Base-by-base conservation (phyloP, 805 yeast genomes). In the Ogataea kodamae region DNA sequence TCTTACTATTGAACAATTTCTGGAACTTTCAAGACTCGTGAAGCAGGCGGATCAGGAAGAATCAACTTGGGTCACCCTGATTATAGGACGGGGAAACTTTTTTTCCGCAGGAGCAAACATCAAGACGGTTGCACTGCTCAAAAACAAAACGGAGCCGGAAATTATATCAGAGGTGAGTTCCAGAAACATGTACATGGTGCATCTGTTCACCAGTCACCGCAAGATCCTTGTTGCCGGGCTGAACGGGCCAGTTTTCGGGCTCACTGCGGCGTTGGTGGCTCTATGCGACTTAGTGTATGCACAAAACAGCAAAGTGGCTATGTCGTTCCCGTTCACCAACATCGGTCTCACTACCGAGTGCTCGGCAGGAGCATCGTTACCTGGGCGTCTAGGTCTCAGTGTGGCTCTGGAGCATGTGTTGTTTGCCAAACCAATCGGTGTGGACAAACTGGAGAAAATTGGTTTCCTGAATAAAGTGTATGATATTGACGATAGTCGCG, bases 101-200 rank as follows among this genome's bases (percentile, higher is more conserved):
- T 87, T 86, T 57, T 77, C 87, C 16, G 82, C 95, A 5, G 96
- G 96, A 16, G 96, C 95, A 13, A 79, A 86, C 53, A 73, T 83
- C 32, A 67, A 55, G 21, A 12, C 38, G 2, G 43, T 59, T n/a
- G 59, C 65, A 0, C 37, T 63, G 35, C 26, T 55, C 45, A 43
- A 26, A 12, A 35, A 55, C 21, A 36, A 37, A 27, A 10, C 38
- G n/a, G 35, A 39, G 18, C 23, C 49, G 24, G 50, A 43, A 16
- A 55, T 49, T 22, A 42, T 52, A 52, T 61, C 36, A 39, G 61
- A 42, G 54, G 67, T 54, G 43, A 64, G 51, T 50, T 72, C 87
- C 4, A 74, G 87, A 49, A 87, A 87, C 55, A 70, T 78, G 17
- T 78, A 70, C 49, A 60, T 87, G 35, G 78, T 92, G 4, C 73